phyloP scores from a whole-genome alignment of 108 stramenopile genomes.

The Fragilaria crotonensis region DNA sequence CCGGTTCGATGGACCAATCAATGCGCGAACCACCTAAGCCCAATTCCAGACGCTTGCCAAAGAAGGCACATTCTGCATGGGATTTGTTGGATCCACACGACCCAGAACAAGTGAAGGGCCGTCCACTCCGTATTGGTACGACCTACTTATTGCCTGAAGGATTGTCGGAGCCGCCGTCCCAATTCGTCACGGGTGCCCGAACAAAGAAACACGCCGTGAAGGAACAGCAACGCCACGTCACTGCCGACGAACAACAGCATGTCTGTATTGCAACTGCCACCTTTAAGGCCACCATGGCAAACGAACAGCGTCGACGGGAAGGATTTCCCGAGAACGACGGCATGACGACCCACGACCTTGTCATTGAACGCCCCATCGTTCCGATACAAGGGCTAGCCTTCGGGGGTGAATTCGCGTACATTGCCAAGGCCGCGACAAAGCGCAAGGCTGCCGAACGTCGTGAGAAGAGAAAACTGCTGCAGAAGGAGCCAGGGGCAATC shows the following conservation, averaged over 20 bases:
- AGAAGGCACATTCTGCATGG: conserved; percentile 23
- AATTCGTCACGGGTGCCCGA: conserved; percentile 64
- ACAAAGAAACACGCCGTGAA: conserved; percentile 14
- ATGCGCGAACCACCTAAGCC: not conserved
- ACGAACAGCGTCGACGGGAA: conserved; percentile 3
- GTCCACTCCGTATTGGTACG: conserved; percentile 64
- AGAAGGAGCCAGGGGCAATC: conserved; percentile 1
- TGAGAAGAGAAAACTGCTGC: conserved; percentile 14
- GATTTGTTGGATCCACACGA: conserved; percentile 81
- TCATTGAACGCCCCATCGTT: conserved; percentile 23
- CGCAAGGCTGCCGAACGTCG: conserved; percentile 44
- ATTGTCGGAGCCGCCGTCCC: conserved; percentile 49
- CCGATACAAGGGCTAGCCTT: conserved; percentile 44
- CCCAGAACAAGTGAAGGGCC: conserved; percentile 16
- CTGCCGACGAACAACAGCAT: not conserved
- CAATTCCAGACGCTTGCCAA: not conserved
- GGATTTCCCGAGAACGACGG: not conserved
- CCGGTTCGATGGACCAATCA: not conserved
- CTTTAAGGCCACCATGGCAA: conserved; percentile 6
- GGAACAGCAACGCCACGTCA: not conserved
- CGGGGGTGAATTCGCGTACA: conserved; percentile 80
- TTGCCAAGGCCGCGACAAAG: conserved; percentile 60
- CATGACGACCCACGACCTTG: conserved; percentile 3
- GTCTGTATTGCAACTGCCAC: conserved; percentile 13
- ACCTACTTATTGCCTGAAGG: conserved; percentile 72